Percentiles rank a stretch among this genome's conserved stretches.
phyloP scores from a whole-genome alignment of 2,329 filamentous ascomycete species.

The Alternaria postmessia region DNA sequence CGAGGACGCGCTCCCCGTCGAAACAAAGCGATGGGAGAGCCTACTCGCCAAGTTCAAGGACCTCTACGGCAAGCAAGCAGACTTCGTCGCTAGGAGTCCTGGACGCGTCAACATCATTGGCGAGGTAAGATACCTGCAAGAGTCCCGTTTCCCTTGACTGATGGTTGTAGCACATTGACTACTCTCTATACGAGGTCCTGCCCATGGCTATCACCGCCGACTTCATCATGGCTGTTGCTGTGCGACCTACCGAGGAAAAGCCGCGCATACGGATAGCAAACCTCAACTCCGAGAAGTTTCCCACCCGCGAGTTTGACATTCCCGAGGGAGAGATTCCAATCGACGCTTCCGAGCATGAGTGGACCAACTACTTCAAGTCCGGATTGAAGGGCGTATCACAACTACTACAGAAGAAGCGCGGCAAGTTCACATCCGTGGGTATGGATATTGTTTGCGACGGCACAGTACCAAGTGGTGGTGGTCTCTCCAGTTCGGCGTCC shows the following conservation, averaged over 20 bases:
- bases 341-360: slow-evolving; percentile 85
- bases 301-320: slow-evolving; percentile 76
- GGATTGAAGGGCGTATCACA: slow-evolving; percentile 83
- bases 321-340: slow-evolving; percentile 69
- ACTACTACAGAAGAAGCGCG: slow-evolving; percentile 73
- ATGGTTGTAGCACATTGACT: slow-evolving; percentile 82
- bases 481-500: slow-evolving; percentile 90
- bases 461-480: slow-evolving; percentile 89
- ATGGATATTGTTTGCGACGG: slow-evolving; percentile 93
- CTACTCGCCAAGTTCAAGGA: slow-evolving; percentile 76
- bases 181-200: slow-evolving; percentile 93
- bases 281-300: slow-evolving; percentile 77
- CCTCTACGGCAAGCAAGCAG: slow-evolving; percentile 72
- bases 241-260: slow-evolving; percentile 61
- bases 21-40: slow-evolving; percentile 77
- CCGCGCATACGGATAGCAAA: slow-evolving; percentile 81
- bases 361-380: slow-evolving; percentile 98
- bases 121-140: slow-evolving; percentile 60
- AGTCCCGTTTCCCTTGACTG: slow-evolving; percentile 11
- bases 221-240: slow-evolving; percentile 81
- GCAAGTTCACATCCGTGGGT: slow-evolving; percentile 72
- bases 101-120: slow-evolving; percentile 98
- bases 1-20: slow-evolving; percentile 70
- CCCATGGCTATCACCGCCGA: slow-evolving; percentile 96
- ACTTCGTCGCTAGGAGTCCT: slow-evolving; percentile 88